A percentile compares a stretch with the other conserved stretches of the same genome.
Conservation (phyloP, 345 rosid genomes). For the Angophora floribunda region DNA sequence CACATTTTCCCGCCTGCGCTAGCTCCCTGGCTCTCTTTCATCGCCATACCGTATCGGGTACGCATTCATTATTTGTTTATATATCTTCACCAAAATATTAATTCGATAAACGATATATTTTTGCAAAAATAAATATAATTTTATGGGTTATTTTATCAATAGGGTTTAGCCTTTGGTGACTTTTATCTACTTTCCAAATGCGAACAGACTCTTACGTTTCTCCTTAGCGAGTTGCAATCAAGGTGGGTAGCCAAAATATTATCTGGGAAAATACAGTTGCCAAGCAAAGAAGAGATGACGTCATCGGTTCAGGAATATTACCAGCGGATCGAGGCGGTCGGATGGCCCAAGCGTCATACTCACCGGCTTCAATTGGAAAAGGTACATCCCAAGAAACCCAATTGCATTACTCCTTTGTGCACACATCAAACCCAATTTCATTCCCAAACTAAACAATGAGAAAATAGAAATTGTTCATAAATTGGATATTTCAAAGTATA, state of each 20-base stretch:
- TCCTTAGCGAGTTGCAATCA: background rate
- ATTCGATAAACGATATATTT: background rate
- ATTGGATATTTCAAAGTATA: background rate
- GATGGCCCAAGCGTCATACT: conserved; percentile 1
- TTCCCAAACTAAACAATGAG: background rate
- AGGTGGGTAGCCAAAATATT: conserved; percentile 4
- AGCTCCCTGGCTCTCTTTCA: conserved; percentile 1
- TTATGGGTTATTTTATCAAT: background rate
- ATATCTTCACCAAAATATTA: background rate
- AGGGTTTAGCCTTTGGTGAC: background rate
- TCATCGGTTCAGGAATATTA: background rate
- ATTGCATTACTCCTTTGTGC: rapidly evolving
- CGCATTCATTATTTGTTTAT: background rate
- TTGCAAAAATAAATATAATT: background rate
- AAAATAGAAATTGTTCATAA: background rate
- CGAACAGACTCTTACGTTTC: background rate
- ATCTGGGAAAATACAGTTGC: background rate
- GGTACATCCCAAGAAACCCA: background rate
- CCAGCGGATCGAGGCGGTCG: background rate
- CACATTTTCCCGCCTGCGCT: conserved; percentile 2
- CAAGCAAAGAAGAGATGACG: background rate
- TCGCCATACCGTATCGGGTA: background rate
- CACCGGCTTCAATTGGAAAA: background rate
- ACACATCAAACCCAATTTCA: background rate
- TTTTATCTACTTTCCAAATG: background rate